phyloP scores from a whole-genome alignment of 2,329 filamentous ascomycete genomes.

The Simplicillium aogashimaense region DNA sequence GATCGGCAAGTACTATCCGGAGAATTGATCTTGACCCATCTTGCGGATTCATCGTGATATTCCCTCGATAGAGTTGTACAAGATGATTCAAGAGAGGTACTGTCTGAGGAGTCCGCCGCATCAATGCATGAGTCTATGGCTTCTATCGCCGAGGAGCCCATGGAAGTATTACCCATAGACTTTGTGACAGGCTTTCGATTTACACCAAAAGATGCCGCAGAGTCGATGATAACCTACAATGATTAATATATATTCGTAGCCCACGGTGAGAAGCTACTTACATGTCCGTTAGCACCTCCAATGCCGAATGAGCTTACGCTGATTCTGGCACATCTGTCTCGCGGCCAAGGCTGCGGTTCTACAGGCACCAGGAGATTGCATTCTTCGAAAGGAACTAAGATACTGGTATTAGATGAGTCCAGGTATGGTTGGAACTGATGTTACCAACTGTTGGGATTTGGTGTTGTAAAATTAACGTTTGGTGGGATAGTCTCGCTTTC shows the following conservation, averaged over 20 bases:
- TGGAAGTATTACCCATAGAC: too few relatives aligned
- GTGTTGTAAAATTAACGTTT: constrained; percentile 11
- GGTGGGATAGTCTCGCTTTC: constrained; percentile 14
- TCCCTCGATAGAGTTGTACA: not conserved
- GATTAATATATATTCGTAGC: not conserved
- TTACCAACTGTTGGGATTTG: constrained; percentile 15
- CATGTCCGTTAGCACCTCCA: constrained; percentile 30
- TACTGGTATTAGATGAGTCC: too few relatives aligned
- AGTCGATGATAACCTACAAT: not conserved
- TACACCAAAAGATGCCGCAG: not conserved
- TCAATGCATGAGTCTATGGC: too few relatives aligned
- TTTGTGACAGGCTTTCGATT: not conserved
- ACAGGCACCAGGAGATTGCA: constrained; percentile 15
- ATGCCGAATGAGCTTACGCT: constrained; percentile 35
- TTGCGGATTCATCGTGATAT: constrained; percentile 6
- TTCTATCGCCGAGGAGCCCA: too few relatives aligned
- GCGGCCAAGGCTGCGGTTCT: constrained; percentile 23
- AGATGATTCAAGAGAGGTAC: constrained; percentile 1
- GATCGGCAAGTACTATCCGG: too few relatives aligned
- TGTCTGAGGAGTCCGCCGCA: not conserved
- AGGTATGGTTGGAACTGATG: not conserved
- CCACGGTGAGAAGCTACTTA: constrained; percentile 19
- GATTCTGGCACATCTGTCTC: constrained; percentile 25
- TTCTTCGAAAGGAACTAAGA: constrained; percentile 9
- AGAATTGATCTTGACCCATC: too few relatives aligned